Conservation (phyloP, 129 eudicot genomes). For the Saussurea involucrata region DNA sequence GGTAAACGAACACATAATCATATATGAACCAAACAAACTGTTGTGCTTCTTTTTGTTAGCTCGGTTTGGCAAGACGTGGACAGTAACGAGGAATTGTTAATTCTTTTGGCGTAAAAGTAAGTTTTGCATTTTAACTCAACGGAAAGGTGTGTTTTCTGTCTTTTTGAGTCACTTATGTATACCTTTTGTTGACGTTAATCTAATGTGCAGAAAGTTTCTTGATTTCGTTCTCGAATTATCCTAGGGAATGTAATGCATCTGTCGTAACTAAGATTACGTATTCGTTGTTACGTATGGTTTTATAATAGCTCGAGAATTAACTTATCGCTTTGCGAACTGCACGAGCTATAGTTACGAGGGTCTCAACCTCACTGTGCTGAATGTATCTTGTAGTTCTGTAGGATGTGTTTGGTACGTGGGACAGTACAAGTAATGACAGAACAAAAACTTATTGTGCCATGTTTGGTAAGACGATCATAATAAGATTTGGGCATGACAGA, state of each 20-base stretch:
- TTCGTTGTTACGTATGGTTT: not conserved
- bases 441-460: not conserved
- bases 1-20: slow-evolving; percentile 16
- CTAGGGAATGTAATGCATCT: not conserved
- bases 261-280: too few relatives aligned
- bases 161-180: slow-evolving; percentile 7
- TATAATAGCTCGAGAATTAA: not conserved
- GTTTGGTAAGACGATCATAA: not conserved
- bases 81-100: not conserved
- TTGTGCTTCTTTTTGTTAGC: slow-evolving; percentile 23
- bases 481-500: too few relatives aligned
- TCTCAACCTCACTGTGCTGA: too few relatives aligned
- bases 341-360: too few relatives aligned
- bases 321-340: not conserved
- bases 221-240: not conserved
- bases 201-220: not conserved
- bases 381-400: too few relatives aligned
- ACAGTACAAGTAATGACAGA: not conserved
- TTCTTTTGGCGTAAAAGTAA: not conserved
- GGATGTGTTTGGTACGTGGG: too few relatives aligned
- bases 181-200: slow-evolving; percentile 3
- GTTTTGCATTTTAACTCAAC: not conserved
- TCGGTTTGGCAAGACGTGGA: slow-evolving; percentile 12
- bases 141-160: not conserved
- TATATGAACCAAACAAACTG: slow-evolving; percentile 10